Percentiles rank a stretch among this genome's conserved stretches.
phyloP scores from a whole-genome alignment of 2,329 filamentous ascomycete genomes.

The Orbilia brochopaga region DNA sequence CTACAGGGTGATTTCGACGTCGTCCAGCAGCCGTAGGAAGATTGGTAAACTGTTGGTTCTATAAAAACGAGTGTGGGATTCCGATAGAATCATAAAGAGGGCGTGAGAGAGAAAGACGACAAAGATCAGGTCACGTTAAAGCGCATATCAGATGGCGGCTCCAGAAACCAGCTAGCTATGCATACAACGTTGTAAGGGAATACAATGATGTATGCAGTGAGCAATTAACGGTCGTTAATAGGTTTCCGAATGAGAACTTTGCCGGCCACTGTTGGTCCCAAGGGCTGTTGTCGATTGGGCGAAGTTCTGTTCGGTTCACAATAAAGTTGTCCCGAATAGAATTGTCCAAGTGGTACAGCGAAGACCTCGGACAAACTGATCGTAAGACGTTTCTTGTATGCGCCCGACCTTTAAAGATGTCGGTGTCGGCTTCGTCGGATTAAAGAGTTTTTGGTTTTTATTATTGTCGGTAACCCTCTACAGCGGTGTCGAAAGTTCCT shows the following conservation, averaged over 20 bases:
- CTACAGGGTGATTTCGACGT: not conserved
- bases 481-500: slow-evolving; percentile 11
- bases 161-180: slow-evolving; percentile 22
- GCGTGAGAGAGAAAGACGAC: slow-evolving; percentile 27
- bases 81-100: slow-evolving; percentile 42
- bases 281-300: slow-evolving; percentile 12
- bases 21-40: not conserved
- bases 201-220: slow-evolving; percentile 22
- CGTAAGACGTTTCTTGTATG: slow-evolving; percentile 21
- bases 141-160: slow-evolving; percentile 38
- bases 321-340: not conserved
- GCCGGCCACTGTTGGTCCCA: slow-evolving; percentile 14
- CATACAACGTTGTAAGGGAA: slow-evolving; percentile 26
- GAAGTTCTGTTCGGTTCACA: not conserved
- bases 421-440: slow-evolving; percentile 4
- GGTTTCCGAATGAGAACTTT: not conserved
- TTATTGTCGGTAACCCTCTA: slow-evolving; percentile 22
- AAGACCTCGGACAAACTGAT: slow-evolving; percentile 30
- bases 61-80: slow-evolving; percentile 46
- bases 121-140: slow-evolving; percentile 38
- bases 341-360: slow-evolving; percentile 48
- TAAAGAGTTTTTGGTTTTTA: not conserved
- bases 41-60: slow-evolving; percentile 19
- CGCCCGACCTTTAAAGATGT: slow-evolving; percentile 5
- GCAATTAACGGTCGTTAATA: slow-evolving; percentile 19